These are phyloP conservation scores for Leishmania guyanensis DNA, from an alignment of 208 protist genomes.

Conservation along the genomic window DNA sequence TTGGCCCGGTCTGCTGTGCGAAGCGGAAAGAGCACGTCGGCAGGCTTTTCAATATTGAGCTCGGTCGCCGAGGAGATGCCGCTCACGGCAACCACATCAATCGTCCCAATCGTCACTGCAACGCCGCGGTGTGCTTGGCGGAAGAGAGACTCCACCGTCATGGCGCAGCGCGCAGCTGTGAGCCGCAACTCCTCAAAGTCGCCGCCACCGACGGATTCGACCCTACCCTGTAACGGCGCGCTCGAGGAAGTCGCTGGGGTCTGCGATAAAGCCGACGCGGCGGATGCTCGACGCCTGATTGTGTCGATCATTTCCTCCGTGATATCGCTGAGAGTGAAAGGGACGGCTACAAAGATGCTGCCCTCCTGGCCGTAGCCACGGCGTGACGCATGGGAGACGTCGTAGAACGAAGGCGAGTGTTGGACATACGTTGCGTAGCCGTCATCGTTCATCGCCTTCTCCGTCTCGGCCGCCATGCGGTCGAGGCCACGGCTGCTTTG, in stretches of 20 bases:
- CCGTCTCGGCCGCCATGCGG: conserved; percentile 29
- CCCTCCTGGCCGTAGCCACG: conserved; percentile 50
- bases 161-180: conserved; percentile 27
- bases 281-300: not conserved
- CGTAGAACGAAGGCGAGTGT: conserved; percentile 33
- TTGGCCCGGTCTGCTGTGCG: conserved; percentile 12
- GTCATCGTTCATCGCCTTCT: conserved; percentile 41
- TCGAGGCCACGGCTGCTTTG: conserved; percentile 21
- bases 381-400: conserved; percentile 34
- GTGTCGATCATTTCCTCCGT: conserved; percentile 14
- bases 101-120: conserved; percentile 34
- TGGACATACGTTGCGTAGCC: conserved; percentile 32
- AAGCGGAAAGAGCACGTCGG: conserved; percentile 17
- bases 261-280: not conserved
- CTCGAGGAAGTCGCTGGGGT: not conserved
- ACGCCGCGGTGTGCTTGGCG: conserved; percentile 31
- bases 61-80: not conserved
- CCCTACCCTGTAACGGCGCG: not conserved
- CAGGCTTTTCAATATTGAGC: not conserved
- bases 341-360: conserved; percentile 41
- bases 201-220: conserved; percentile 2
- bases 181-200: conserved; percentile 19
- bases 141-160: conserved; percentile 38
- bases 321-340: conserved; percentile 23
- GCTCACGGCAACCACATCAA: conserved; percentile 24